Evolutionary conservation across 306 rosid species (phyloP), one percentile per base, ranked within the genome.

Genomic region (Notholithocarpus densiflorus): DNA sequence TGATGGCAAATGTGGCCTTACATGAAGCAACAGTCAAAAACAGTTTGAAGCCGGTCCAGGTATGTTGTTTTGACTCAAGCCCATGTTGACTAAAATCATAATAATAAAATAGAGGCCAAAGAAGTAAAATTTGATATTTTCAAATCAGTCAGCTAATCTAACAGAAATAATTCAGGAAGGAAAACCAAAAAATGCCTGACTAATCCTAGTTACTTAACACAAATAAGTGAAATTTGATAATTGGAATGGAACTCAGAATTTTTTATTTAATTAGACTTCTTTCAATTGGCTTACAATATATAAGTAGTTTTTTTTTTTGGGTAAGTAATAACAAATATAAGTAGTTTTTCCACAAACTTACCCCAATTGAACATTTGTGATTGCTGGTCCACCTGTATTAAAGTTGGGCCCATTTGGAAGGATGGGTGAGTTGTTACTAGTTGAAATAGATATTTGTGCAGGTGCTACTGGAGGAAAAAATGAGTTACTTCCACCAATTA

Each of bases 301-400:
- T 68, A 54, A 80, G 13, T 34, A 53, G 14, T 37, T 72, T 26
- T 68, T 65, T 27, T 32, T 2, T 40, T 40, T 37, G 45, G 45
- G 12, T 40, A 40, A 40, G 45, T 40, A 40, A 40, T 40, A 40
- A 40, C 45, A 31, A 15, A 69, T 27, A 80, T 61, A 54, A 82
- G 13, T 27, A 53, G 11, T 37, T 72, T 26, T 68, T 61, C 55
- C 15, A 79, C 9, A 77, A 51, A 87, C 97, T 93, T 87, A 93
- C 98, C 23, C 45, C 55, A 65, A 78, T 51, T 80, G 86, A 57
- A 83, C 79, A 74, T 84, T 83, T 60, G 88, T 43, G 66, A 59
- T 73, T 52, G 77, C 82, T 59, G 76, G 89, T 81, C 83, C 79
- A 84, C 37, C 62, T 27, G 78, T 56, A 73, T 64, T 59, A 18